A percentile compares a stretch with the other conserved stretches of the same genome.
phyloP scores from a whole-genome alignment of 2,329 filamentous ascomycete genomes.

The Zelopaecilomyces penicillatus region DNA sequence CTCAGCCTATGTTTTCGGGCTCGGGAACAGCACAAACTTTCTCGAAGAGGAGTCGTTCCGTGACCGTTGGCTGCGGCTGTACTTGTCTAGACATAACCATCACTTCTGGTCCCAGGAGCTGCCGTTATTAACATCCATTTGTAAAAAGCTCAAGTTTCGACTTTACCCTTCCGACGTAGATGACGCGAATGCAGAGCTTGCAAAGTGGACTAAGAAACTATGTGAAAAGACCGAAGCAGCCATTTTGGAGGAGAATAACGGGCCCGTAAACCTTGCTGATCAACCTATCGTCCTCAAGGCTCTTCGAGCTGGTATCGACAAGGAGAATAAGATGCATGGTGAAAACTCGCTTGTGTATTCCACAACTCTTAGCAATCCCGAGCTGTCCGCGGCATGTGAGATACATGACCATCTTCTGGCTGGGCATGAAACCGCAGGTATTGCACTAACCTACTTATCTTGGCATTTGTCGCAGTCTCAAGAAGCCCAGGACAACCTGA shows the following conservation, averaged over 20 bases:
- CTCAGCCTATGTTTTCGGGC: conserved; percentile 65
- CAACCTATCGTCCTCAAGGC: conserved; percentile 44
- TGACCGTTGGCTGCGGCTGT: conserved; percentile 56
- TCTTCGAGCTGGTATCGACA: conserved; percentile 33
- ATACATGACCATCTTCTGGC: conserved; percentile 70
- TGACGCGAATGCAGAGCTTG: conserved; percentile 58
- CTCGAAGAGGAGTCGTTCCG: conserved; percentile 47
- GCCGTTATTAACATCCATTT: conserved; percentile 46
- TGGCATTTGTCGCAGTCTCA: conserved; percentile 46
- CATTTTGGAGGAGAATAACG: neutral
- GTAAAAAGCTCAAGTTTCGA: conserved; percentile 45
- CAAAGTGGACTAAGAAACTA: conserved; percentile 51
- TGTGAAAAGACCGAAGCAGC: conserved; percentile 25
- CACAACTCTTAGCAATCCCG: conserved; percentile 35
- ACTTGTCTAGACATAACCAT: conserved; percentile 58
- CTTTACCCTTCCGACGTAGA: conserved; percentile 61
- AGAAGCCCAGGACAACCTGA: conserved; percentile 31
- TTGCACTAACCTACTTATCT: conserved; percentile 57
- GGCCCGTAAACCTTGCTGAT: conserved; percentile 27
- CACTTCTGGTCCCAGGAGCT: conserved; percentile 71
- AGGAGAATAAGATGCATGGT: conserved; percentile 29
- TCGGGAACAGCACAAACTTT: conserved; percentile 55
- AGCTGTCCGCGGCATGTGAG: conserved; percentile 57
- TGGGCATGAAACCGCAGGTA: conserved; percentile 70
- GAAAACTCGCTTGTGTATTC: conserved; percentile 23